Conservation (phyloP, 805 yeast genomes). For the Metschnikowia similis region DNA sequence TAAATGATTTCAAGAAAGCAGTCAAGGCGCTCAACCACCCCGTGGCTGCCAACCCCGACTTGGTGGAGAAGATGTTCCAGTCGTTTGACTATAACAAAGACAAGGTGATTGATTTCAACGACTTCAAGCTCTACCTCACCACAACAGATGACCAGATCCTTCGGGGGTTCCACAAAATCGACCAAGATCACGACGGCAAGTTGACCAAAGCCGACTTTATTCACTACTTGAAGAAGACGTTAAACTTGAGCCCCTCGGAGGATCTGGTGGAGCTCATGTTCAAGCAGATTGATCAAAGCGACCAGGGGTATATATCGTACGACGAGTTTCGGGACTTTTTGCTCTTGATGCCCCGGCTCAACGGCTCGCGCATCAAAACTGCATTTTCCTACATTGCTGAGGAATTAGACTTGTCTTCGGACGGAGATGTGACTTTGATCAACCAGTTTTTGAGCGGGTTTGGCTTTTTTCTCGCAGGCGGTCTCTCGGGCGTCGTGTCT, state of each 20-base stretch:
- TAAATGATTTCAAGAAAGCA: conserved; percentile 46
- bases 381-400: conserved; percentile 80
- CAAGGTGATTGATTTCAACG: conserved; percentile 54
- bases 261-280: conserved; percentile 54
- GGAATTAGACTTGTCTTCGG: conserved; percentile 76
- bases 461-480: conserved; percentile 93
- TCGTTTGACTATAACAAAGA: conserved; percentile 59
- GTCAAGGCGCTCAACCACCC: conserved; percentile 56
- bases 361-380: conserved; percentile 73
- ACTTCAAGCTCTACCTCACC: conserved; percentile 60
- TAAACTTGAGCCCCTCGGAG: conserved; percentile 51
- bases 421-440: conserved; percentile 86
- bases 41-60: conserved; percentile 53
- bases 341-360: conserved; percentile 73
- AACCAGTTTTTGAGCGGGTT: conserved; percentile 77
- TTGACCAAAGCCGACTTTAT: conserved; percentile 63
- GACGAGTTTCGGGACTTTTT: conserved; percentile 85
- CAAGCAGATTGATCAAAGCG: conserved; percentile 48
- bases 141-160: conserved; percentile 69
- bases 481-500: conserved; percentile 90
- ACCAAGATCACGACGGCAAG: conserved; percentile 68
- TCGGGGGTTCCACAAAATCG: conserved; percentile 64
- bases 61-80: conserved; percentile 53
- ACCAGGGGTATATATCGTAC: conserved; percentile 67
- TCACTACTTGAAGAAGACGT: conserved; percentile 51